A percentile compares a stretch with the other conserved stretches of the same genome.
Conservation (phyloP, 176 grass and related monocot genomes). For the Miscanthus lutarioriparius region DNA sequence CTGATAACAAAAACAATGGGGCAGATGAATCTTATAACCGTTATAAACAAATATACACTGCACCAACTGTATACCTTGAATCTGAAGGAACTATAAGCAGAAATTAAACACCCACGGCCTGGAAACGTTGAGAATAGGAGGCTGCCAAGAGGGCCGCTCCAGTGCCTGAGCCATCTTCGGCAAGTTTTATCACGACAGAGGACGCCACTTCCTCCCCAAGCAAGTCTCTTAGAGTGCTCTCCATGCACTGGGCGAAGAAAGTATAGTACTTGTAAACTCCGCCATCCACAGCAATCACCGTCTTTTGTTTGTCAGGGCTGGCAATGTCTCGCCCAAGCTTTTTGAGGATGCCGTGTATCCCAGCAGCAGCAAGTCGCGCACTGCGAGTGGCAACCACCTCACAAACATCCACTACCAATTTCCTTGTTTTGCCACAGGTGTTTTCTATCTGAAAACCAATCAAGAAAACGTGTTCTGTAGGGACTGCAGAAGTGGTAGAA, state of each 20-base stretch:
- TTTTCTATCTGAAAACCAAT: conserved; percentile 35
- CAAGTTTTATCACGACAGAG: conserved; percentile 43
- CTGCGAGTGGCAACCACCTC: conserved; percentile 38
- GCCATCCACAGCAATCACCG: conserved; percentile 58
- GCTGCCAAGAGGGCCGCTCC: conserved; percentile 56
- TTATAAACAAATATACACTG: background rate
- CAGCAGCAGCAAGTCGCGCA: conserved; percentile 47
- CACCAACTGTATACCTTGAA: background rate
- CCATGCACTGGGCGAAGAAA: conserved; percentile 44
- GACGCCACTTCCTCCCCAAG: conserved; percentile 44
- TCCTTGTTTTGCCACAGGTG: conserved; percentile 46
- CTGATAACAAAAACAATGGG: background rate
- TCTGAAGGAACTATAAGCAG: background rate
- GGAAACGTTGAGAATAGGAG: conserved; percentile 41
- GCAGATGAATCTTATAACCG: background rate
- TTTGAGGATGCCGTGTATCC: conserved; percentile 49
- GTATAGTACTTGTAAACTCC: conserved; percentile 59
- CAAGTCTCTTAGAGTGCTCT: conserved; percentile 48
- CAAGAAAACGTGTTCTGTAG: background rate
- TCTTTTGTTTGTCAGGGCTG: conserved; percentile 13
- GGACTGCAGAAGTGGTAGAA: background rate
- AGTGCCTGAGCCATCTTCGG: conserved; percentile 49
- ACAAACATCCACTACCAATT: conserved; percentile 46
- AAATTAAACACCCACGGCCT: background rate
- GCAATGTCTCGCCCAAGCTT: conserved; percentile 35